Evolutionary conservation across 78 protist species (phyloP).

Genomic region (Tieghemostelium lacteum): DNA sequence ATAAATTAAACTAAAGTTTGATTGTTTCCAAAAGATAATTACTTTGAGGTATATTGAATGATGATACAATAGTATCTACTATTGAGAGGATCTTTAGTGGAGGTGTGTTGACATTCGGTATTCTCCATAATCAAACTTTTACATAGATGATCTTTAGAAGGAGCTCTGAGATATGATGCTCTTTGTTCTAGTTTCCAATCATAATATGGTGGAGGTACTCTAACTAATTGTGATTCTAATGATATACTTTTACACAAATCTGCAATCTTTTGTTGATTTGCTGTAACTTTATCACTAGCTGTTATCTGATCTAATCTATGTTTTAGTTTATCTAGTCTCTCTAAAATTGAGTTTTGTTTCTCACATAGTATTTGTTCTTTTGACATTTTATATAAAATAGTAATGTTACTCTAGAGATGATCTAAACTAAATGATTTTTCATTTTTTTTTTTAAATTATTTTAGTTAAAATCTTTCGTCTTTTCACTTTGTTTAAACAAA

Average conservation of each 20-base stretch:
- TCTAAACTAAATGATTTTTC: neutral
- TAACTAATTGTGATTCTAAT: conserved; percentile 27
- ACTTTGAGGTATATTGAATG: conserved; percentile 72
- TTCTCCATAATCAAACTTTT: conserved; percentile 72
- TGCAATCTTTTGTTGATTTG: conserved; percentile 16
- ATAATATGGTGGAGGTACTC: conserved; percentile 67
- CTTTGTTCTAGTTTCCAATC: conserved; percentile 48
- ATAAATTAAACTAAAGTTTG: neutral
- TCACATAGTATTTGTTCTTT: neutral
- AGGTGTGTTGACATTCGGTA: conserved; percentile 49
- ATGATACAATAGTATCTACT: conserved; percentile 73
- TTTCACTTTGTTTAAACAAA: neutral
- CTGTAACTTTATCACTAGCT: conserved; percentile 1
- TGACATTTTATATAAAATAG: no score
- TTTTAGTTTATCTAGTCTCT: neutral
- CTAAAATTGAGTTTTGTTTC: conserved; percentile 28
- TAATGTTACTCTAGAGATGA: no score
- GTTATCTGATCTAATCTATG: conserved; percentile 9
- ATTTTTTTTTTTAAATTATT: neutral
- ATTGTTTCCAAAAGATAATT: neutral
- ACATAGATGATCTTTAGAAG: conserved; percentile 46
- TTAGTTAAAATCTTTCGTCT: no score
- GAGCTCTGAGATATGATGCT: conserved; percentile 40
- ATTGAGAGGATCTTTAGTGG: conserved; percentile 28
- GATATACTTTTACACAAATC: conserved; percentile 1